phyloP scores from a whole-genome alignment of 1,284 basidiomycete genomes.

The Chalciporus sp. region DNA sequence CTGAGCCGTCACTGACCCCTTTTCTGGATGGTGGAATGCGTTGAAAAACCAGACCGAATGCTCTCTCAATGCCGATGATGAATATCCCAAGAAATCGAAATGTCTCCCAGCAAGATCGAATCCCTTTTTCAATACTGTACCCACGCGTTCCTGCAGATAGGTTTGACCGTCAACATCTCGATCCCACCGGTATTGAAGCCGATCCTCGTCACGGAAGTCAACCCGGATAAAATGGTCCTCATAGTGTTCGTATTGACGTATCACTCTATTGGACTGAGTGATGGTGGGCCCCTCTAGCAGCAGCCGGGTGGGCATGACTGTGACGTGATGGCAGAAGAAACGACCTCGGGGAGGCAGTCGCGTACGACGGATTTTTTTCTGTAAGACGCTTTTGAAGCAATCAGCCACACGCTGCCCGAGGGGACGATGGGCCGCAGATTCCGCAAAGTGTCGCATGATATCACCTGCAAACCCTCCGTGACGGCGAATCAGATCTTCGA shows the following conservation, averaged over 20 bases:
- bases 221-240: conserved; percentile 74
- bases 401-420: conserved; percentile 45
- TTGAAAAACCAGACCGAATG: conserved; percentile 80
- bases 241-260: conserved; percentile 60
- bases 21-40: conserved; percentile 52
- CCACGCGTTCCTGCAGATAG: conserved; percentile 63
- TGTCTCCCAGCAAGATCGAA: conserved; percentile 67
- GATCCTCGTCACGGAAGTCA: conserved; percentile 78
- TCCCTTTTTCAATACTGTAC: conserved; percentile 62
- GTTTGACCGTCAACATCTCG: conserved; percentile 59
- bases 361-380: conserved; percentile 27
- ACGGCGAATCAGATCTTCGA: conserved; percentile 43
- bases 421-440: conserved; percentile 45
- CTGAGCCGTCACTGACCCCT: conserved; percentile 50
- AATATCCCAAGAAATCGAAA: conserved; percentile 79
- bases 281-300: conserved; percentile 72
- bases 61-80: conserved; percentile 66
- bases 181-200: conserved; percentile 66
- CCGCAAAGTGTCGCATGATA: conserved; percentile 54
- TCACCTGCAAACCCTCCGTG: conserved; percentile 41
- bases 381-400: conserved; percentile 49
- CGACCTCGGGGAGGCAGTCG: conserved; percentile 33
- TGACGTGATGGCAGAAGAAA: conserved; percentile 62
- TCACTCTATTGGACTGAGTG: conserved; percentile 65
- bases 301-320: conserved; percentile 71